Evolutionary conservation across 176 grass and related monocot genomes (phyloP), one percentile per base, ranked within the genome.

Genomic region (Paspalum vaginatum): DNA sequence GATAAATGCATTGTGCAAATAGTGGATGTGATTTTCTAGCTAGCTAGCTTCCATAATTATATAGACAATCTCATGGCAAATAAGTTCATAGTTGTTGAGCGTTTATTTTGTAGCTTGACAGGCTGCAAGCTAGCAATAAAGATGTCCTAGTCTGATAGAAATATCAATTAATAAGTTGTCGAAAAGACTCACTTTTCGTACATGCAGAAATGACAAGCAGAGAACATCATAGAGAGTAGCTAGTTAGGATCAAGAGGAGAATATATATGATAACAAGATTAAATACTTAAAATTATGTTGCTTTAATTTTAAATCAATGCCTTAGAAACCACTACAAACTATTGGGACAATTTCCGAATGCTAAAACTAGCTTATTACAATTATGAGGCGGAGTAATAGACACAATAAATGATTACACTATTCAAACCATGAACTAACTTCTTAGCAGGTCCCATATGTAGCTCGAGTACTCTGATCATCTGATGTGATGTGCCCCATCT

Each of bases 141-240:
- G 60, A 42, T 50, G 72, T 42, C 68, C 45, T 84, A 18, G 32
- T 84, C 24, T 68, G 61, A 76, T 58, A 84, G 61, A 63, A 76
- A 38, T 84, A 17, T 75, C 46, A 48, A 68, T 61, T 4, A 67
- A 59, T n/a, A n/a, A n/a, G 49, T 38, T 84, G 72, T 76, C 61
- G 40, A 49, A 14, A 76, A 53, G 17, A 44, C 17, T 55, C 13
- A 58, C 71, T 76, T 76, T 76, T 56, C 24, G 61, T 67, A 76
- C 72, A 24, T 24, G 61, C 40, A 47, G 72, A 14, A 61, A 37
- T 66, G 18, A 55, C 11, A 37, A 65, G 18, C 37, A 46, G 47
- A 52, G 16, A 38, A 16, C 50, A 45, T 27, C 10, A 49, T 56
- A 21, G 24, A 67, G 39, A 17, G 10, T 75, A 7, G 10, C n/a